phyloP scores from a whole-genome alignment of 768 basidiomycete genomes.

The Artomyces pyxidatus region DNA sequence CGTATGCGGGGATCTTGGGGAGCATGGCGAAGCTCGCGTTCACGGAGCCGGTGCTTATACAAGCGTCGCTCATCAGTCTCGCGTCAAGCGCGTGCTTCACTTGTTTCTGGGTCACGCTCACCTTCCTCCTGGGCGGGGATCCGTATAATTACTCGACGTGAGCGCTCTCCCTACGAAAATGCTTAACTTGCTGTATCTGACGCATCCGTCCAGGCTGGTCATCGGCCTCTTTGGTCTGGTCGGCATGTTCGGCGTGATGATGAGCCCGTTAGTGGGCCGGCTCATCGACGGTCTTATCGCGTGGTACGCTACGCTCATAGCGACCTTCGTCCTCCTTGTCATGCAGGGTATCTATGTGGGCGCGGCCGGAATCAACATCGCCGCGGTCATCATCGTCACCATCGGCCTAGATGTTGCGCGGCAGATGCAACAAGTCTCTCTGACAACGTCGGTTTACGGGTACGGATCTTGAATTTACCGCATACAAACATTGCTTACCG shows the following conservation, averaged over 20 bases:
- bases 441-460: slow-evolving; percentile 9
- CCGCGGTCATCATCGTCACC: slow-evolving; percentile 27
- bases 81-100: slow-evolving; percentile 49
- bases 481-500: neutral
- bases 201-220: slow-evolving; percentile 17
- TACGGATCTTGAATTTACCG: no score
- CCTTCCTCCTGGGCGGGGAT: slow-evolving; percentile 71
- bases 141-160: slow-evolving; percentile 74
- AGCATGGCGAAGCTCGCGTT: slow-evolving; percentile 72
- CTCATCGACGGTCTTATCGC: slow-evolving; percentile 24
- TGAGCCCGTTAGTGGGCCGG: slow-evolving; percentile 12
- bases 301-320: slow-evolving; percentile 33
- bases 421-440: slow-evolving; percentile 29
- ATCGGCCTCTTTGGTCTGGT: slow-evolving; percentile 37
- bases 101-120: slow-evolving; percentile 48
- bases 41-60: slow-evolving; percentile 74
- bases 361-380: slow-evolving; percentile 26
- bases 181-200: neutral
- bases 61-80: slow-evolving; percentile 54
- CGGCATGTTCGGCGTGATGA: slow-evolving; percentile 28
- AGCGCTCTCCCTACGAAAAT: slow-evolving; percentile 11
- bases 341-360: slow-evolving; percentile 23
- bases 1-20: slow-evolving; percentile 44
- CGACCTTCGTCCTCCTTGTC: slow-evolving; percentile 17
- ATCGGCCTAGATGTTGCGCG: slow-evolving; percentile 27